phyloP scores from a whole-genome alignment of 495 filamentous ascomycete genomes.

The Hyphodiscus hymeniophilus region DNA sequence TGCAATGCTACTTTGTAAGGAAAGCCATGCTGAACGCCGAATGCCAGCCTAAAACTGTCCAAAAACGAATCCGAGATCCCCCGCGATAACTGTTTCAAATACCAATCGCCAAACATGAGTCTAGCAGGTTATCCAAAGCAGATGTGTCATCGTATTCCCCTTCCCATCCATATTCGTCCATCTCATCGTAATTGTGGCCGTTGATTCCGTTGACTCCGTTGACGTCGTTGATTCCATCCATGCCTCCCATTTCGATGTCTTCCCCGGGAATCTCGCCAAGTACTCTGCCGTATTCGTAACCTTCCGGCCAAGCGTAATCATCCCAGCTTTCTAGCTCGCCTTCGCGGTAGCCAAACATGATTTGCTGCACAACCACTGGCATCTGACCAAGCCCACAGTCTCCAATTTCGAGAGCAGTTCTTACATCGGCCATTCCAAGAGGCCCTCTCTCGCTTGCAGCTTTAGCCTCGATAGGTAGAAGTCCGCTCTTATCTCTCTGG shows the following conservation, averaged over 20 bases:
- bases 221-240: constrained; percentile 20
- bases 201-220: constrained; percentile 27
- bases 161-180: constrained; percentile 61
- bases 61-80: background rate
- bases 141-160: constrained; percentile 54
- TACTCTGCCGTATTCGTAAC: constrained; percentile 23
- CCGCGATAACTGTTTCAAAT: constrained; percentile 1
- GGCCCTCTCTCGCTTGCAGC: constrained; percentile 56
- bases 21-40: constrained; percentile 9
- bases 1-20: constrained; percentile 2
- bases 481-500: constrained; percentile 54
- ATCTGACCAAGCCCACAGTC: constrained; percentile 69
- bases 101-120: constrained; percentile 33
- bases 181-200: constrained; percentile 42
- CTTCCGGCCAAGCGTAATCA: constrained; percentile 39
- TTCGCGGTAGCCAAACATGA: constrained; percentile 66
- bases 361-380: constrained; percentile 60
- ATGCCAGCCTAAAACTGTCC: constrained; percentile 1
- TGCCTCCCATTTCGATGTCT: constrained; percentile 22
- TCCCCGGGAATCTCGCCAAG: constrained; percentile 23
- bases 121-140: constrained; percentile 60
- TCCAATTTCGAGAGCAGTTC: constrained; percentile 64
- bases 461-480: constrained; percentile 70
- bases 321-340: constrained; percentile 60
- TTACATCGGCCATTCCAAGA: constrained; percentile 70